Evolutionary conservation across 306 rosid species (phyloP).

Genomic region (Vicia faba): DNA sequence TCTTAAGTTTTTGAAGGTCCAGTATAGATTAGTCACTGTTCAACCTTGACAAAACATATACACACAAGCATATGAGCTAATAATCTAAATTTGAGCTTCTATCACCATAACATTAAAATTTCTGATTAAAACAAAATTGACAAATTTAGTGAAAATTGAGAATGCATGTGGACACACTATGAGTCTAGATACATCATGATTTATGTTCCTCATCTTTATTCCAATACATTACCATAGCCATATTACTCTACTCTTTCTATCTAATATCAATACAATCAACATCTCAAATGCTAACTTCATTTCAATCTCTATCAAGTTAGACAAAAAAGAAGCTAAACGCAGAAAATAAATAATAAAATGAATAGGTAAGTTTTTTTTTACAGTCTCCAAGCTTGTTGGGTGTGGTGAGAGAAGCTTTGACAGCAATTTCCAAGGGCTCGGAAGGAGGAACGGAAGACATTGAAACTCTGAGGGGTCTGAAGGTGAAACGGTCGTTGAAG

Average conservation of each 20-base stretch:
- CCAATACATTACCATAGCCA: not conserved
- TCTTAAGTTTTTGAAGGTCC: too few species aligned
- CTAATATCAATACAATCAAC: not conserved
- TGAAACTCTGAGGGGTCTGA: slow-evolving; percentile 47
- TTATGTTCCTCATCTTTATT: not conserved
- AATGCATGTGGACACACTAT: slow-evolving; percentile 32
- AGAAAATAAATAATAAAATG: not conserved
- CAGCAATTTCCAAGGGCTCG: slow-evolving; percentile 63
- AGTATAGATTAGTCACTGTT: too few species aligned
- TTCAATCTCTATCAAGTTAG: not conserved
- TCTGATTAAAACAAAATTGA: not conserved
- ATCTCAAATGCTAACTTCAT: not conserved
- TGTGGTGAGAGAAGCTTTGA: slow-evolving; percentile 64
- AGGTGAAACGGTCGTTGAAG: slow-evolving; percentile 9
- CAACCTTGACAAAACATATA: too few species aligned
- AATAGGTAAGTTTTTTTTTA: slow-evolving; percentile 33
- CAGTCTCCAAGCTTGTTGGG: slow-evolving; percentile 85
- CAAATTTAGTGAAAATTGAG: not conserved
- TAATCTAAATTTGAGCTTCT: not conserved
- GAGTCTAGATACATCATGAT: slow-evolving; percentile 40
- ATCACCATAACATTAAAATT: not conserved
- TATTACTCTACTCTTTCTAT: not conserved
- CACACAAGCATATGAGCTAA: not conserved
- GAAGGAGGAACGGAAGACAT: slow-evolving; percentile 58
- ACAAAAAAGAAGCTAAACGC: not conserved